Evolutionary conservation across 2,329 filamentous ascomycete species (phyloP).

Genomic region (Elsinoe australis): DNA sequence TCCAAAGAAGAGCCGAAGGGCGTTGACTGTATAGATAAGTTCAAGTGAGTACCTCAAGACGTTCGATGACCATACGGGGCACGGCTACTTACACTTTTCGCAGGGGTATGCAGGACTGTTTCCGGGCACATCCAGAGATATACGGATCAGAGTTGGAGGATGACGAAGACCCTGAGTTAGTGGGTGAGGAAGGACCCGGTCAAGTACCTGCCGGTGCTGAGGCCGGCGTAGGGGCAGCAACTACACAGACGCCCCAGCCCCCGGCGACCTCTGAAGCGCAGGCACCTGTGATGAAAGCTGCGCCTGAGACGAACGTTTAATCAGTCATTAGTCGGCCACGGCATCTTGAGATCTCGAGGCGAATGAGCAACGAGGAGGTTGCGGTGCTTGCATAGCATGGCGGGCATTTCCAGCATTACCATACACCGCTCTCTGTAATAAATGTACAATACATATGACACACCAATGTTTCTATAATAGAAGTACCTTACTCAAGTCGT

Average conservation of each 20-base stretch:
- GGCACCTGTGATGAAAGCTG: neutral
- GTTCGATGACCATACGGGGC: too few relatives aligned
- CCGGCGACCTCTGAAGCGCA: neutral
- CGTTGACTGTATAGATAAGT: constrained; percentile 95
- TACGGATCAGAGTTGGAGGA: constrained; percentile 84
- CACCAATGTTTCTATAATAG: neutral
- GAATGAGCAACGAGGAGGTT: too few relatives aligned
- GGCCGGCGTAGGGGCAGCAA: constrained; percentile 3
- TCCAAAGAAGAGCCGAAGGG: constrained; percentile 93
- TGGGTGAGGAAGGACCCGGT: constrained; percentile 31
- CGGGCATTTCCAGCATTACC: neutral
- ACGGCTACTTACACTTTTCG: constrained; percentile 19
- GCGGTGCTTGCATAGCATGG: too few relatives aligned
- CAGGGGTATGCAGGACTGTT: constrained; percentile 96
- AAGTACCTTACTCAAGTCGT: too few relatives aligned
- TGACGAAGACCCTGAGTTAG: constrained; percentile 51
- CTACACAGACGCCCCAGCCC: neutral
- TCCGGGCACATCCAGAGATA: constrained; percentile 82
- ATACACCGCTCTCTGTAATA: neutral
- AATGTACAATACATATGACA: neutral
- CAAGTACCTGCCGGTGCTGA: constrained; percentile 18
- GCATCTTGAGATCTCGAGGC: too few relatives aligned
- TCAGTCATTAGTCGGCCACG: too few relatives aligned
- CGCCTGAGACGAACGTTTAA: neutral
- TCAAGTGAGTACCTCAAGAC: constrained; percentile 61